These are phyloP conservation scores for Gloeophyllum trabeum DNA, from an alignment of 768 basidiomycete genomes.

Conservation along the genomic window DNA sequence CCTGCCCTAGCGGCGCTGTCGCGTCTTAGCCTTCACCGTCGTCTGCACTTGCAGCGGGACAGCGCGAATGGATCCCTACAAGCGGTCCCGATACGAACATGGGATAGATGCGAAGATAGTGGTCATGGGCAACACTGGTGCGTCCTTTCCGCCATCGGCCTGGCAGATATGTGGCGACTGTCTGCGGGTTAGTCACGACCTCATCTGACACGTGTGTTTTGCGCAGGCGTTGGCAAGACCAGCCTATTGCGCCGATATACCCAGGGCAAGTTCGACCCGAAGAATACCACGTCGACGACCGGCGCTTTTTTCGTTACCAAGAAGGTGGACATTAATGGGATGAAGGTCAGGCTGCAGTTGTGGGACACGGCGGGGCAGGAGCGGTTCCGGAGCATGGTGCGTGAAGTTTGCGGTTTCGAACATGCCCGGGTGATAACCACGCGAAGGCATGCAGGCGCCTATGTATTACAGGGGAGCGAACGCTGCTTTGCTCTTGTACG, in stretches of 20 bases:
- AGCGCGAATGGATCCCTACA: conserved; percentile 51
- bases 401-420: conserved; percentile 12
- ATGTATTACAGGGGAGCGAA: conserved; percentile 97
- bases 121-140: conserved; percentile 78
- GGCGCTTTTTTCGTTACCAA: conserved; percentile 92
- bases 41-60: conserved; percentile 11
- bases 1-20: conserved; percentile 36
- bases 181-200: too few relatives aligned
- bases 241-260: conserved; percentile 86
- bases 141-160: too few relatives aligned
- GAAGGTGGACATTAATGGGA: conserved; percentile 76
- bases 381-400: conserved; percentile 81
- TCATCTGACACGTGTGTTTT: conserved; percentile 3
- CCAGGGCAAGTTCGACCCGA: conserved; percentile 81
- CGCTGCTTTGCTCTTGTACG: conserved; percentile 88
- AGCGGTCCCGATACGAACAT: conserved; percentile 61
- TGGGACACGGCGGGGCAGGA: conserved; percentile 96
- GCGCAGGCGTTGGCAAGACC: conserved; percentile 81
- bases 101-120: conserved; percentile 94
- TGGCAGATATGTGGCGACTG: too few relatives aligned
- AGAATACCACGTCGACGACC: conserved; percentile 83
- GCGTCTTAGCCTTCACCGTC: conserved; percentile 10
- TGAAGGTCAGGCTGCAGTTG: conserved; percentile 77
- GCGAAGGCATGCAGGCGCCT: conserved; percentile 48
- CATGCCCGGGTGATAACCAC: conserved; percentile 2